Evolutionary conservation across 495 filamentous ascomycete species (phyloP), one percentile per base, ranked within the genome.

Genomic region (Delitschia confertaspora): DNA sequence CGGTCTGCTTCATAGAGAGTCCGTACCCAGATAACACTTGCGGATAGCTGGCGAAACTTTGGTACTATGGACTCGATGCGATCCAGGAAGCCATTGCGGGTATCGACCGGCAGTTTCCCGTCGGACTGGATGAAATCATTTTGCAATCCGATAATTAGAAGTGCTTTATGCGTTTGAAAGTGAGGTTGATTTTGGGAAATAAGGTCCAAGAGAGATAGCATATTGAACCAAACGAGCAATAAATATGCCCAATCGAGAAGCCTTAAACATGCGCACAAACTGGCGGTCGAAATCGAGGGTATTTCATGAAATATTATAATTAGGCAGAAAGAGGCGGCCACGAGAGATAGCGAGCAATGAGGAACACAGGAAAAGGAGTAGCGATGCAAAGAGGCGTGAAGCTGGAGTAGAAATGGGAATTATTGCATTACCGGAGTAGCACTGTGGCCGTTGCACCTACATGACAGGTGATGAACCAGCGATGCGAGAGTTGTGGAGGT

Each of bases 11-110:
- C 76, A 57, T 78, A 89, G 40, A 82, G 73, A 43, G 82, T 85
- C 25, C 80, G 82, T 26, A 93, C 74, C 88, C 88, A 96, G 57
- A 95, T 79, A 38, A 96, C 71, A 58, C 89, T 83, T 38, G 86
- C 86, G 18, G 68, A 49, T 19, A 21, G 65, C 10, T 74, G 74
- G 36, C 91, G 85, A 57, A 98, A 95, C 18, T 70, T 67, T 8
- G 75, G 76, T 19, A 78, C 75, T 5, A 98, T 67, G 1, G 70
- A 61, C 7, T 78, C 69, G 22, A 88, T 74, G 2, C 70, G 73
- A 18, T 82, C 73, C 16, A 91, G 59, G 38, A 87, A 84, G 10
- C 79, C 76, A 6, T 73, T 64, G 14, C 77, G 75, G 31, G 76
- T 73, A 31, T 67, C 68, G 30, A 86, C 73, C 25, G 79, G 72